Percentiles rank a stretch among this genome's conserved stretches.
These are phyloP conservation scores for Henckelia pumila DNA, from an alignment of 257 asterid genomes.

Conservation along the genomic window DNA sequence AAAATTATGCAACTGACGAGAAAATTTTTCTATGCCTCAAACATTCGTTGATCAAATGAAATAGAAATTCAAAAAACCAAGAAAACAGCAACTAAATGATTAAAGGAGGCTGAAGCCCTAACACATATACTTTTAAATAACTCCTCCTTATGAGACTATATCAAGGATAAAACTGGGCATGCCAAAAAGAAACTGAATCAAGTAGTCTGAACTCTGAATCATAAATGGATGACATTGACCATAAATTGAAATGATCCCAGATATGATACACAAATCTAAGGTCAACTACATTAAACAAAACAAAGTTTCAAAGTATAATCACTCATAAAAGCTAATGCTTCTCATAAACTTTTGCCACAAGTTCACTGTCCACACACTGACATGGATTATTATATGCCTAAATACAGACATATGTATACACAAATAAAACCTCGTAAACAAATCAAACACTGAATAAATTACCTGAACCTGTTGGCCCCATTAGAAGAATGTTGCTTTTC, in stretches of 20 bases:
- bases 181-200: background rate
- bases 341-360: slow-evolving; percentile 7
- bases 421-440: background rate
- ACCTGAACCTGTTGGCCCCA: slow-evolving; percentile 99
- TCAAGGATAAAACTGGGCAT: background rate
- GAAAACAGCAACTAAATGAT: slow-evolving; percentile 11
- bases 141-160: background rate
- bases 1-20: background rate
- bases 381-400: background rate
- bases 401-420: background rate
- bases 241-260: slow-evolving; percentile 3
- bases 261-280: background rate
- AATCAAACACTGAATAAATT: slow-evolving; percentile 38
- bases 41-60: background rate
- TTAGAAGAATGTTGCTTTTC: slow-evolving; percentile 94
- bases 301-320: slow-evolving; percentile 3
- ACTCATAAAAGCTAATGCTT: slow-evolving; percentile 11
- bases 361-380: slow-evolving; percentile 12
- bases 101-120: background rate
- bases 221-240: background rate
- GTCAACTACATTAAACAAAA: slow-evolving; percentile 1
- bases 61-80: slow-evolving; percentile 1
- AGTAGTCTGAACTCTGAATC: background rate
- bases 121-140: background rate
- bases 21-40: background rate